phyloP scores from a whole-genome alignment of 306 rosid species.

The Clitoria ternatea region DNA sequence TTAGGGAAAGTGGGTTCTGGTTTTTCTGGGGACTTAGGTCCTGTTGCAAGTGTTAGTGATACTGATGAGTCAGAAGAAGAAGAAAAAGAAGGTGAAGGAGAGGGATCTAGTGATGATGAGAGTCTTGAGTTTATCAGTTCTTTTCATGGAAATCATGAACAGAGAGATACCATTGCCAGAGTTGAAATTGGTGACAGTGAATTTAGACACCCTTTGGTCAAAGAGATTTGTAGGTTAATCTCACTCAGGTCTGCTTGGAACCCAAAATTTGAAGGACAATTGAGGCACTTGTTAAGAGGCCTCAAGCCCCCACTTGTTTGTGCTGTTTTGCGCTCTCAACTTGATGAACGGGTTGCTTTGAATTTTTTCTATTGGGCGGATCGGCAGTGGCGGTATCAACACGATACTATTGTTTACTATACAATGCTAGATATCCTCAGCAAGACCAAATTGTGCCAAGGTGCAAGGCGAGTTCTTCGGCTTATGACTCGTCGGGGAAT shows the following conservation, averaged over 20 bases:
- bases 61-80: constrained; percentile 29
- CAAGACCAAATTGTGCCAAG: constrained; percentile 83
- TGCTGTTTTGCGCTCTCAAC: constrained; percentile 68
- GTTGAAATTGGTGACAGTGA: constrained; percentile 55
- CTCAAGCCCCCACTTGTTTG: constrained; percentile 77
- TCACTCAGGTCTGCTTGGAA: constrained; percentile 70
- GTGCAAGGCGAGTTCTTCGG: constrained; percentile 67
- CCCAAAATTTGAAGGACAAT: constrained; percentile 54
- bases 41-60: constrained; percentile 23
- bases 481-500: constrained; percentile 69
- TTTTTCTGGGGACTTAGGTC: constrained; percentile 27
- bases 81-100: constrained; percentile 30
- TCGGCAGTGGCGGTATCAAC: constrained; percentile 78
- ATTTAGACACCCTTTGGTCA: constrained; percentile 67
- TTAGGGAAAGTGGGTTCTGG: constrained; percentile 34
- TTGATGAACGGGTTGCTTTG: constrained; percentile 76
- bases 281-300: constrained; percentile 68
- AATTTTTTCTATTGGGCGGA: constrained; percentile 83
- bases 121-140: constrained; percentile 38
- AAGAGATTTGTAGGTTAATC: constrained; percentile 60
- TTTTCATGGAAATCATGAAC: constrained; percentile 17
- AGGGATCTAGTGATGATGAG: constrained; percentile 23
- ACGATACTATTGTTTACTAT: constrained; percentile 51
- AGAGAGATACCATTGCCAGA: constrained; percentile 30
- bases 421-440: constrained; percentile 74